phyloP scores from a whole-genome alignment of 176 grass and related monocot species.

The Metroxylon sagu region DNA sequence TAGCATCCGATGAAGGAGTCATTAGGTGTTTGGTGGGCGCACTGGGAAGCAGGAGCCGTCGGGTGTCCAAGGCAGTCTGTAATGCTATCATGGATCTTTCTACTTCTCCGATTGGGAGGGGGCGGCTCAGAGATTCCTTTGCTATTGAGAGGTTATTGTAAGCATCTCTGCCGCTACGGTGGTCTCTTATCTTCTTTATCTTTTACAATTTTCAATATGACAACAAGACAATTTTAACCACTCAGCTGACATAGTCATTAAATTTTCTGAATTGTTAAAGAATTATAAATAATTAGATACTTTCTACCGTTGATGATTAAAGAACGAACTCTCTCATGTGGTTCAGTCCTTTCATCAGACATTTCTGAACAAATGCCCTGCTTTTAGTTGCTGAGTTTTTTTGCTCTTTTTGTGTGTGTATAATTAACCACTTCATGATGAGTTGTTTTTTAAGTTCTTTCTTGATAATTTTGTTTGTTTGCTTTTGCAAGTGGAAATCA shows the following conservation, averaged over 20 bases:
- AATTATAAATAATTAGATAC: too few species aligned
- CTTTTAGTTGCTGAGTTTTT: too few species aligned
- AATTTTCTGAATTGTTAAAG: too few species aligned
- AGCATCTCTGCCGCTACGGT: slow-evolving; percentile 6
- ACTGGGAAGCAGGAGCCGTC: slow-evolving; percentile 19
- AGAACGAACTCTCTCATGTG: too few species aligned
- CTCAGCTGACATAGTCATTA: too few species aligned
- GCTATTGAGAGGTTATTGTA: slow-evolving; percentile 48
- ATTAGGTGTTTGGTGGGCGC: slow-evolving; percentile 27
- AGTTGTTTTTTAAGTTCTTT: background rate
- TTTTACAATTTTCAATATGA: too few species aligned
- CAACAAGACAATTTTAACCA: too few species aligned
- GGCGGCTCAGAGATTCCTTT: slow-evolving; percentile 23
- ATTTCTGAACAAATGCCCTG: too few species aligned
- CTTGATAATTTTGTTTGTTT: background rate
- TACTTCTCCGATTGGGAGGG: slow-evolving; percentile 29
- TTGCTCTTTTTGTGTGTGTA: too few species aligned
- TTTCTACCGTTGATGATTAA: too few species aligned
- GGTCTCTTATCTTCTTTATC: too few species aligned
- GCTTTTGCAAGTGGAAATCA: background rate
- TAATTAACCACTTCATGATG: background rate
- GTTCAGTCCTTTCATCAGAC: too few species aligned
- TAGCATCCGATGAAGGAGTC: slow-evolving; percentile 35
- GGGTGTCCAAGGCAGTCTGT: slow-evolving; percentile 18
- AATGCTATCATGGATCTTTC: slow-evolving; percentile 32